A percentile compares a stretch with the other conserved stretches of the same genome.
Conservation (phyloP, 208 protist species). For the Acanthamoeba triangularis region DNA sequence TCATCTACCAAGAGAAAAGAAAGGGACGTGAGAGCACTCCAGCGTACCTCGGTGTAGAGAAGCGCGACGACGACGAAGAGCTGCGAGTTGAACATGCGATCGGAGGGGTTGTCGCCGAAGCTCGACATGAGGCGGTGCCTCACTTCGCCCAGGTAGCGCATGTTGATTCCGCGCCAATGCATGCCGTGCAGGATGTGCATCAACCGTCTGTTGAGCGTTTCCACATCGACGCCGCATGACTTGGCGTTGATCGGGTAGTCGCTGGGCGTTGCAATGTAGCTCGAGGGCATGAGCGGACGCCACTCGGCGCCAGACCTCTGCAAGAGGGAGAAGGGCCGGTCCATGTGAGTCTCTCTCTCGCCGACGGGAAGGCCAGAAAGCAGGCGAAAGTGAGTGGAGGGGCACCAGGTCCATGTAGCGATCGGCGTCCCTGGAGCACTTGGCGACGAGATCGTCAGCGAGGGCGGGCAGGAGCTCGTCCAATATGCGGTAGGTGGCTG, state of each 20-base stretch:
- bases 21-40: background rate
- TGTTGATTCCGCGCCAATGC: conserved; percentile 63
- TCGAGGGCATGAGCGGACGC: background rate
- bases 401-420: conserved; percentile 45
- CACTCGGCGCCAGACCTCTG: conserved; percentile 15
- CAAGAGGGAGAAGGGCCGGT: background rate
- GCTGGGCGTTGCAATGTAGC: background rate
- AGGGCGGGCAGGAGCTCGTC: conserved; percentile 26
- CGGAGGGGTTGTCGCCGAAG: background rate
- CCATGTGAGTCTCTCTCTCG: too few relatives aligned
- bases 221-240: background rate
- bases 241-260: background rate
- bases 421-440: background rate
- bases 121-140: conserved; percentile 33
- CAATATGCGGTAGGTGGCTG: conserved; percentile 4
- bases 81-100: conserved; percentile 10
- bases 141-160: conserved; percentile 45
- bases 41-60: conserved; percentile 68
- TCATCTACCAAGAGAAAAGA: too few relatives aligned
- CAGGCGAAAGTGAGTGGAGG: background rate
- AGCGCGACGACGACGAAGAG: conserved; percentile 26
- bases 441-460: background rate
- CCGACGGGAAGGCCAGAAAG: background rate
- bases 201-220: conserved; percentile 29
- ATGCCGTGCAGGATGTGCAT: conserved; percentile 64